Evolutionary conservation across 2,329 filamentous ascomycete species (phyloP), one percentile per base, ranked within the genome.

Genomic region (Sclerotiophoma versabilis): DNA sequence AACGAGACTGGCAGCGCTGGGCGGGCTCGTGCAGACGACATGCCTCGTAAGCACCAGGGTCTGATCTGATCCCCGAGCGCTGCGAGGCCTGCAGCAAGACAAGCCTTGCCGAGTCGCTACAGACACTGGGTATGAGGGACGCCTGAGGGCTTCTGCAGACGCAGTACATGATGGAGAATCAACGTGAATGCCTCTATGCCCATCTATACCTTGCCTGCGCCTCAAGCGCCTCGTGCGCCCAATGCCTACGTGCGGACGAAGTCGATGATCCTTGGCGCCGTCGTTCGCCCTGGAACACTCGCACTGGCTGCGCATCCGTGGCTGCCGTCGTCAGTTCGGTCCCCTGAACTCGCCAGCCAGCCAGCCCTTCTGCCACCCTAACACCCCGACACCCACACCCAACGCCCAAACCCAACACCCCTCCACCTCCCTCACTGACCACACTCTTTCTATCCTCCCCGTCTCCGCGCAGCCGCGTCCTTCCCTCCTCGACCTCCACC

Each of bases 11-110:
- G 55, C 32, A 49, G 38, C 54, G 48, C 48, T 56, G 51, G 57
- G 51, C 46, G 22, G 32, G 55, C 54, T 54, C 47, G 47, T 42
- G 37, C 46, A 19, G 23, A 23, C 30, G n/a, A n/a, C 37, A 22
- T 30, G 44, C 45, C 44, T 64, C 60, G 60, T 62, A 60, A 61
- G 59, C 46, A 49, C 50, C 58, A 57, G 53, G 38, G 41, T 53
- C 50, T 51, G 34, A 12, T 20, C 12, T 22, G 17, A 15, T 51
- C 45, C 47, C 46, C 44, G 45, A 41, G 42, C 44, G 49, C 30
- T 54, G 46, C 49, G 39, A 42, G n/a, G n/a, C 37, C 19, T 37
- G 39, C 32, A 36, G 38, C 44, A 54, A 49, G 45, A 41, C 38
- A 25, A 39, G 48, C 39, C 41, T 34, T 39, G 51, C 27, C 38